Percentiles rank a stretch among this genome's conserved stretches.
These are phyloP conservation scores for Ophiosphaerella narmari DNA, from an alignment of 2,329 filamentous ascomycete genomes.

Conservation along the genomic window DNA sequence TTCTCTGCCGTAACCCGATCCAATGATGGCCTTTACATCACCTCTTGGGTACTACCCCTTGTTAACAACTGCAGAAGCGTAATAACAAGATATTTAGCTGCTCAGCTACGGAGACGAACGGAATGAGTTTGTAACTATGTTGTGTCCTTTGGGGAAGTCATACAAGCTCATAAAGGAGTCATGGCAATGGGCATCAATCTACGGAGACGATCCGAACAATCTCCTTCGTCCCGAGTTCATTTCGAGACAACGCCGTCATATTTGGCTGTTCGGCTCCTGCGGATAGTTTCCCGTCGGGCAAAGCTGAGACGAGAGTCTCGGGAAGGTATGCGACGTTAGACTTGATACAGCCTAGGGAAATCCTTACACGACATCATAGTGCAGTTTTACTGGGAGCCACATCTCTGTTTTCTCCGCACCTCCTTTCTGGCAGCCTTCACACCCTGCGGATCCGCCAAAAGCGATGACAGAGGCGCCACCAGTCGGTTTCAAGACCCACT, in stretches of 20 bases:
- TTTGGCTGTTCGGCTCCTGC: slow-evolving; percentile 3
- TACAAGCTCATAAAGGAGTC: slow-evolving; percentile 1
- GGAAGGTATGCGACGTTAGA: slow-evolving; percentile 9
- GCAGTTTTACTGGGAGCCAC: slow-evolving; percentile 6
- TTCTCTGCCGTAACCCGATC: not conserved
- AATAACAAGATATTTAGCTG: too few species aligned
- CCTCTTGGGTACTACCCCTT: too few species aligned
- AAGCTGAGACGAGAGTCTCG: slow-evolving; percentile 6
- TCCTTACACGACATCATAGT: slow-evolving; percentile 23
- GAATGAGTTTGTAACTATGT: too few species aligned
- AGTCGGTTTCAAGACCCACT: slow-evolving; percentile 12
- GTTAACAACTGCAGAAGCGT: too few species aligned
- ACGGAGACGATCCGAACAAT: slow-evolving; percentile 18
- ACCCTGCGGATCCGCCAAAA: slow-evolving; percentile 17
- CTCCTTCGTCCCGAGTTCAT: slow-evolving; percentile 23
- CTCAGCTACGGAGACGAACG: too few species aligned
- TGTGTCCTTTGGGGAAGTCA: too few species aligned
- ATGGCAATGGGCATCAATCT: not conserved
- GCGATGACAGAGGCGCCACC: slow-evolving; percentile 5
- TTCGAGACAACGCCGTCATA: slow-evolving; percentile 23
- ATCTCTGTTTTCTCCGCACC: slow-evolving; percentile 26
- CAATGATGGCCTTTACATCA: too few species aligned
- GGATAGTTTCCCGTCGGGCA: slow-evolving; percentile 28
- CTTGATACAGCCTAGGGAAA: slow-evolving; percentile 7
- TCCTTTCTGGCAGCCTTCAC: slow-evolving; percentile 7